These are phyloP conservation scores for Musa troglodytarum DNA, from an alignment of 176 grass and related monocot genomes.

Conservation along the genomic window DNA sequence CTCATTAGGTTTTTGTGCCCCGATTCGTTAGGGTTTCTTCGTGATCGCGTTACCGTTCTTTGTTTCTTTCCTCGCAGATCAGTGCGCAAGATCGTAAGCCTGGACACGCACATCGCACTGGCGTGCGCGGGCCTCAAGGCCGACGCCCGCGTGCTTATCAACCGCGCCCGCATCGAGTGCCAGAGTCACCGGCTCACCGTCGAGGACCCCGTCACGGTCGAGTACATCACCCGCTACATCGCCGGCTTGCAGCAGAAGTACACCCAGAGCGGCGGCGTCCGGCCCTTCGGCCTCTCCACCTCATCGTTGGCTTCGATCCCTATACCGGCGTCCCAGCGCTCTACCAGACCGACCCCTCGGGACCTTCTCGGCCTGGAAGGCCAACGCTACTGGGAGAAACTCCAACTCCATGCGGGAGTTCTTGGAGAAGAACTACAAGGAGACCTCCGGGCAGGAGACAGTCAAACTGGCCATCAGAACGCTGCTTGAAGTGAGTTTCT, in stretches of 20 bases:
- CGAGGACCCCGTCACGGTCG: slow-evolving; percentile 87
- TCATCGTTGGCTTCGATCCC: slow-evolving; percentile 90
- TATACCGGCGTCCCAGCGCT: slow-evolving; percentile 60
- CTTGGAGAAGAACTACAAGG: slow-evolving; percentile 98
- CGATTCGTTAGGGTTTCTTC: not conserved
- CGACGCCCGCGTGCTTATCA: slow-evolving; percentile 84
- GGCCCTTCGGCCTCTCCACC: slow-evolving; percentile 95
- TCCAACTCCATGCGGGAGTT: slow-evolving; percentile 94
- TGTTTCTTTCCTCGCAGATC: slow-evolving; percentile 29
- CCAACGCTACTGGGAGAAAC: slow-evolving; percentile 91
- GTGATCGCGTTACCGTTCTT: not conserved
- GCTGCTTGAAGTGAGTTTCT: slow-evolving; percentile 59
- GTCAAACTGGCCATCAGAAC: slow-evolving; percentile 83
- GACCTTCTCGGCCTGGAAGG: slow-evolving; percentile 96
- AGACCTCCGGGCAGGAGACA: slow-evolving; percentile 84
- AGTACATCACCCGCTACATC: slow-evolving; percentile 98
- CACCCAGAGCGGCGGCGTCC: slow-evolving; percentile 79
- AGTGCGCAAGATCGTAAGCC: slow-evolving; percentile 77
- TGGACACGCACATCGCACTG: slow-evolving; percentile 85
- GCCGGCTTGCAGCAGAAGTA: slow-evolving; percentile 98
- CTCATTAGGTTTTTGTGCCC: not conserved
- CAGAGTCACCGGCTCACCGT: slow-evolving; percentile 92
- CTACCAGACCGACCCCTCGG: slow-evolving; percentile 88
- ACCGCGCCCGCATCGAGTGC: slow-evolving; percentile 87
- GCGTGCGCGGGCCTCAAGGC: slow-evolving; percentile 98